Evolutionary conservation across 1,139 yeast genomes (phyloP).

Genomic region (Geotrichum australiense): DNA sequence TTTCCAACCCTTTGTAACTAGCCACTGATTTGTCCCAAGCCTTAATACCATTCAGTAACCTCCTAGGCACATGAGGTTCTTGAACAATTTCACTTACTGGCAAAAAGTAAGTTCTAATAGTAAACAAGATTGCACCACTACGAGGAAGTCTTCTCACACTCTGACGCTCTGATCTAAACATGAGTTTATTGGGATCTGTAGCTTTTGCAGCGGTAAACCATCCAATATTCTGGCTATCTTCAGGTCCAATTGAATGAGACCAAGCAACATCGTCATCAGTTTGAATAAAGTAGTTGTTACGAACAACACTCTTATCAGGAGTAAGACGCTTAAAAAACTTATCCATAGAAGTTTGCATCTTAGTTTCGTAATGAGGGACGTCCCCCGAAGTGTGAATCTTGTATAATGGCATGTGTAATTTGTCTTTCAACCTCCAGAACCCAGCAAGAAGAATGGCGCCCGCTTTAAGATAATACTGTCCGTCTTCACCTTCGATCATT

Average conservation of each 20-base stretch:
- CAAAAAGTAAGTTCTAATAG: conserved; percentile 55
- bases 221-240: conserved; percentile 36
- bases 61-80: conserved; percentile 55
- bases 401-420: conserved; percentile 42
- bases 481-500: conserved; percentile 53
- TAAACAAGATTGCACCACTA: conserved; percentile 52
- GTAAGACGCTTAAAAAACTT: conserved; percentile 51
- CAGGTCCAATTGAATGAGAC: conserved; percentile 58
- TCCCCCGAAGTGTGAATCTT: conserved; percentile 58
- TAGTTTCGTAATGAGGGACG: conserved; percentile 55
- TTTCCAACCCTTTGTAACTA: conserved; percentile 52
- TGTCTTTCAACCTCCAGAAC: conserved; percentile 54
- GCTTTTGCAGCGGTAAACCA: conserved; percentile 47
- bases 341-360: conserved; percentile 57
- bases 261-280: conserved; percentile 58
- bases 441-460: conserved; percentile 55
- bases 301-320: conserved; percentile 51
- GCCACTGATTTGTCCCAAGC: conserved; percentile 56
- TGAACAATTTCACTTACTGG: conserved; percentile 48
- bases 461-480: conserved; percentile 48
- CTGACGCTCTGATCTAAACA: conserved; percentile 62
- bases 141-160: conserved; percentile 55
- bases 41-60: conserved; percentile 50
- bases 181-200: conserved; percentile 39
- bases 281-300: conserved; percentile 62